phyloP scores from a whole-genome alignment of 2,329 filamentous ascomycete species.

The Phialophora verrucosa region DNA sequence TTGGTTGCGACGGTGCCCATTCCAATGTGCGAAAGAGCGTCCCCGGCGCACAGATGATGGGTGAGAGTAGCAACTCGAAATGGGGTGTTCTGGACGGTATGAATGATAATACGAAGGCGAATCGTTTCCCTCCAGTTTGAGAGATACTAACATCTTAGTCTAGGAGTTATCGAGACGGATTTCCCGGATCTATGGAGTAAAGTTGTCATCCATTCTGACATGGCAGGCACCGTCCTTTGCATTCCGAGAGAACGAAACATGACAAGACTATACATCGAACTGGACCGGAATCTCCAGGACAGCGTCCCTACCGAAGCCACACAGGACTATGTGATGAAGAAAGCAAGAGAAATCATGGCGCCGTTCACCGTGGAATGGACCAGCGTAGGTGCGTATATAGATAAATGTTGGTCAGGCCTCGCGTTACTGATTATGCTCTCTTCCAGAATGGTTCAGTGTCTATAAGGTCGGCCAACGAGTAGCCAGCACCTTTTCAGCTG shows the following conservation, averaged over 20 bases:
- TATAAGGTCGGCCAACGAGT: neutral
- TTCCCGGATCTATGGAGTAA: neutral
- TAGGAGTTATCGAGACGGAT: neutral
- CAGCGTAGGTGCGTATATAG: neutral
- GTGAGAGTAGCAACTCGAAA: conserved; percentile 60
- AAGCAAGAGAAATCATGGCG: neutral
- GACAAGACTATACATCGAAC: conserved; percentile 65
- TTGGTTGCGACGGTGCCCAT: neutral
- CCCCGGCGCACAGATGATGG: conserved; percentile 55
- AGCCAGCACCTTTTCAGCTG: neutral
- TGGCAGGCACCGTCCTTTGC: conserved; percentile 70
- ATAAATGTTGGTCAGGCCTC: too few relatives aligned
- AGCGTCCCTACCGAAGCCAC: neutral
- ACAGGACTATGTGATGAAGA: neutral
- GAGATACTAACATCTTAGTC: too few relatives aligned
- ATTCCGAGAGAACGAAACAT: conserved; percentile 75
- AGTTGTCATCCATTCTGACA: neutral
- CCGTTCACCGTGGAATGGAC: neutral
- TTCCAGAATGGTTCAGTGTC: neutral
- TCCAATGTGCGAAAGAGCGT: conserved; percentile 59
- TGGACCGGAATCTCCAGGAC: conserved; percentile 43
- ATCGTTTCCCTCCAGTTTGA: too few relatives aligned
- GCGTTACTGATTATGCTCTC: neutral
- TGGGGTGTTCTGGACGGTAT: conserved; percentile 75
- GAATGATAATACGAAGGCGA: too few relatives aligned